Evolutionary conservation across 805 yeast genomes (phyloP).

Genomic region (Lipomyces yamanashiensis): DNA sequence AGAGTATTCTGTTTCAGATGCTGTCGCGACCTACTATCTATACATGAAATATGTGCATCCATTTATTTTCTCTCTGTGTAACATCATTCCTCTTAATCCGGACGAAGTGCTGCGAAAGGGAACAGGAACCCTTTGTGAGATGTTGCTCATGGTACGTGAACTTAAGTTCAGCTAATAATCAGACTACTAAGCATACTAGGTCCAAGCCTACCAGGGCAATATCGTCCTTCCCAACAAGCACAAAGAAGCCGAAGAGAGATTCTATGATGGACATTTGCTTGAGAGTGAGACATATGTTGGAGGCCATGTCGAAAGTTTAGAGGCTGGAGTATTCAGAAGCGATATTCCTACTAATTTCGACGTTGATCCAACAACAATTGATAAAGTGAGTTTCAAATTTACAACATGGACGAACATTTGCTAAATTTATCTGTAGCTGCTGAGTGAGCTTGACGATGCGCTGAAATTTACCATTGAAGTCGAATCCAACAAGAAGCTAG

Average conservation of each 20-base stretch:
- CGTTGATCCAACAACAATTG: conserved; percentile 80
- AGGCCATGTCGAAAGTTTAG: conserved; percentile 96
- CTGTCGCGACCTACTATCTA: conserved; percentile 95
- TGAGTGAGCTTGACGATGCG: conserved; percentile 74
- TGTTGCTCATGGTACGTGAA: conserved; percentile 80
- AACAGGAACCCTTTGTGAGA: conserved; percentile 97
- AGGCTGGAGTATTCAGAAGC: conserved; percentile 96
- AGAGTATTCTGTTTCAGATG: conserved; percentile 98
- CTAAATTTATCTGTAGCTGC: conserved; percentile 43
- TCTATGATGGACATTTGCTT: conserved; percentile 89
- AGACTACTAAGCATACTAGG: conserved; percentile 16
- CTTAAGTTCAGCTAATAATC: neutral
- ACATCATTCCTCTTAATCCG: conserved; percentile 93
- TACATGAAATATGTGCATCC: conserved; percentile 98
- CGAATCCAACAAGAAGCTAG: conserved; percentile 73
- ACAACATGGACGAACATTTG: neutral
- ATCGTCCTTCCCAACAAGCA: conserved; percentile 93
- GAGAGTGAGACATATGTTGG: conserved; percentile 98
- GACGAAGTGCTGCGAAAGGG: conserved; percentile 96
- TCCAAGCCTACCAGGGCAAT: conserved; percentile 77
- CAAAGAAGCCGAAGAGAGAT: conserved; percentile 89
- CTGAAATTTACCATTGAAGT: conserved; percentile 81
- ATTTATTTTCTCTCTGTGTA: conserved; percentile 91
- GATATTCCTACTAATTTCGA: conserved; percentile 78
- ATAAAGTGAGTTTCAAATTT: conserved; percentile 51